Evolutionary conservation across 176 grass and related monocot genomes (phyloP).

Genomic region (Zoysia pacifica): DNA sequence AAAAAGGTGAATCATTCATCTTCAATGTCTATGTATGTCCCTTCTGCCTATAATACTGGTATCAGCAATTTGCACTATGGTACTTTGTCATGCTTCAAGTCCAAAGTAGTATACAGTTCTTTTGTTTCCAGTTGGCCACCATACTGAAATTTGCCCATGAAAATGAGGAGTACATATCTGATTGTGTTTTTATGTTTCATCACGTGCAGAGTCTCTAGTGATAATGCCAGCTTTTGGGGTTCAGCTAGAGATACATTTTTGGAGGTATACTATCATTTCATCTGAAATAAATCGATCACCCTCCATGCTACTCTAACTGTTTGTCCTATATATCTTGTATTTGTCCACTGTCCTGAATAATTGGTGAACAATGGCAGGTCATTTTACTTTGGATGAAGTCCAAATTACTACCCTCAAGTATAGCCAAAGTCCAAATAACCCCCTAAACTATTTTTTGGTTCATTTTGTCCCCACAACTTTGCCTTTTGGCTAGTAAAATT

Average conservation of each 20-base stretch:
- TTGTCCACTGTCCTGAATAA: background rate
- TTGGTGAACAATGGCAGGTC: background rate
- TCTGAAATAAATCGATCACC: background rate
- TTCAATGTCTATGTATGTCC: constrained; percentile 1
- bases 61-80: constrained; percentile 10
- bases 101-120: background rate
- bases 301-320: background rate
- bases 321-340: background rate
- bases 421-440: no score
- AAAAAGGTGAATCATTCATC: constrained; percentile 63
- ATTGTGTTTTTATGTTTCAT: background rate
- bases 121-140: no score
- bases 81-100: background rate
- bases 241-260: constrained; percentile 90
- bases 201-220: constrained; percentile 68
- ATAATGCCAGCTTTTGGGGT: constrained; percentile 91
- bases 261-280: constrained; percentile 44
- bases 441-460: no score
- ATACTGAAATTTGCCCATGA: no score
- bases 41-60: background rate
- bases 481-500: no score
- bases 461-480: no score
- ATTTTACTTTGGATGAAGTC: background rate
- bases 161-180: no score
- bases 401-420: no score